Conservation (phyloP, 306 rosid species). For the Quercus ilex region DNA sequence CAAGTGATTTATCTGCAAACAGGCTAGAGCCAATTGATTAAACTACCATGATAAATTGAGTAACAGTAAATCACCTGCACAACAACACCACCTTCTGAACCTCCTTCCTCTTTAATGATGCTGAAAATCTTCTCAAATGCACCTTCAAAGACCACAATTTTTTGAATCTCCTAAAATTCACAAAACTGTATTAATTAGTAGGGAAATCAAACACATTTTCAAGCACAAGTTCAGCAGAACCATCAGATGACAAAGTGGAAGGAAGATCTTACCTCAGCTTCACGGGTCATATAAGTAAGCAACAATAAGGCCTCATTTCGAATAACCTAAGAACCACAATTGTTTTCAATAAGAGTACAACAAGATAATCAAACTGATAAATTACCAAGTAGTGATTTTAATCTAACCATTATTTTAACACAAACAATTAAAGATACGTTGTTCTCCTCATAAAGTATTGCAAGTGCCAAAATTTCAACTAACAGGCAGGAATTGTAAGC, state of each 20-base stretch:
- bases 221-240: not conserved
- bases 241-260: slow-evolving; percentile 10
- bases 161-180: slow-evolving; percentile 87
- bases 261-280: slow-evolving; percentile 76
- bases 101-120: slow-evolving; percentile 88
- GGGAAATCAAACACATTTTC: not conserved
- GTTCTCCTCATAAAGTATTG: not conserved
- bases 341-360: not conserved
- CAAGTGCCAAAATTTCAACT: not conserved
- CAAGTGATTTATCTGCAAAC: not conserved
- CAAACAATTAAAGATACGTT: not conserved
- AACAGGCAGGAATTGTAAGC: not conserved
- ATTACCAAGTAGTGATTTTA: no score
- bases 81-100: slow-evolving; percentile 95
- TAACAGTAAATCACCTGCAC: slow-evolving; percentile 68
- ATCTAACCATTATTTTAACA: no score
- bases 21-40: slow-evolving; percentile 12
- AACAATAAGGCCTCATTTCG: slow-evolving; percentile 89
- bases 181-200: slow-evolving; percentile 25
- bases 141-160: slow-evolving; percentile 95
- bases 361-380: not conserved
- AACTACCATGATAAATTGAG: slow-evolving; percentile 6
- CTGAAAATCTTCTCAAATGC: slow-evolving; percentile 93
- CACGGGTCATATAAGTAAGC: slow-evolving; percentile 86
- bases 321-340: slow-evolving; percentile 61